Percentiles rank a stretch among this genome's conserved stretches.
Conservation (phyloP, 306 rosid genomes). For the Rubus parviflorus region DNA sequence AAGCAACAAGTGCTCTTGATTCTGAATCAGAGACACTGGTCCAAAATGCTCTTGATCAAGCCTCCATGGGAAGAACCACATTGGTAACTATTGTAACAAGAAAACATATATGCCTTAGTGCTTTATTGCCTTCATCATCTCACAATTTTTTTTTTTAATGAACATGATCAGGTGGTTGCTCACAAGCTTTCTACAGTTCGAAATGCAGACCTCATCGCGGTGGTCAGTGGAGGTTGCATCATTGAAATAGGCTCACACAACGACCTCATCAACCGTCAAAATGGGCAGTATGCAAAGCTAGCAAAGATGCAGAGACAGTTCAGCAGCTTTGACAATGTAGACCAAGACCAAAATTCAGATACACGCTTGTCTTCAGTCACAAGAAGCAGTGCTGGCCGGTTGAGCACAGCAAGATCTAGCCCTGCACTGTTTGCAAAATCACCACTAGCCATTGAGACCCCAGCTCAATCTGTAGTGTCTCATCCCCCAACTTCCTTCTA, state of each 20-base stretch:
- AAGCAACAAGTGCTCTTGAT: conserved; percentile 98
- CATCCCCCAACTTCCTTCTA: conserved; percentile 61
- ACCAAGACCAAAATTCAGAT: conserved; percentile 53
- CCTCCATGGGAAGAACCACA: conserved; percentile 96
- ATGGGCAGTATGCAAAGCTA: conserved; percentile 77
- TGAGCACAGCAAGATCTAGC: conserved; percentile 70
- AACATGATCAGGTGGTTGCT: conserved; percentile 74
- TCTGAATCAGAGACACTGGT: conserved; percentile 84
- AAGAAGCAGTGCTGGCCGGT: conserved; percentile 70
- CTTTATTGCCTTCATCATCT: background rate
- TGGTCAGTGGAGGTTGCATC: conserved; percentile 61
- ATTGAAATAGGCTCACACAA: conserved; percentile 75
- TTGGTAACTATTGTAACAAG: conserved; percentile 43
- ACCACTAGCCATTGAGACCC: conserved; percentile 44
- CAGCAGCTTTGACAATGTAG: conserved; percentile 62
- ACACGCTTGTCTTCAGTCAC: conserved; percentile 44
- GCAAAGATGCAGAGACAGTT: conserved; percentile 74
- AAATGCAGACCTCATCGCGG: conserved; percentile 87
- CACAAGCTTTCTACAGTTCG: conserved; percentile 92
- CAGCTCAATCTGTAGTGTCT: conserved; percentile 17
- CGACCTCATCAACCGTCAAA: conserved; percentile 58
- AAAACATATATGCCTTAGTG: background rate
- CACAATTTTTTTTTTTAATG: background rate
- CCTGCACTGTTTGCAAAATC: conserved; percentile 62
- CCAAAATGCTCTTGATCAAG: conserved; percentile 94